These are phyloP conservation scores for Cylindricascospora bacillispora DNA, from an alignment of 1,139 yeast genomes.

Conservation along the genomic window DNA sequence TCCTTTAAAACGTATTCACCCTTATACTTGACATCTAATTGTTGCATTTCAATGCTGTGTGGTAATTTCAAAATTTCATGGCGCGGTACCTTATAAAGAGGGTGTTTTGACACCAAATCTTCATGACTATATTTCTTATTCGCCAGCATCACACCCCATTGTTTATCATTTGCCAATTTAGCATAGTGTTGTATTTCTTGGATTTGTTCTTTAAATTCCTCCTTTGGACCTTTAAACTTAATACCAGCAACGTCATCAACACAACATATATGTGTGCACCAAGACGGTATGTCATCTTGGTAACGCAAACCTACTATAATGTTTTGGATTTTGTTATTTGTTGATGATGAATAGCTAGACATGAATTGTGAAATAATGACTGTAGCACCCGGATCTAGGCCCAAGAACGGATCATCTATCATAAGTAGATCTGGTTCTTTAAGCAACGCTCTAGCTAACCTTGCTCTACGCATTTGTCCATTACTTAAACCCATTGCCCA, in stretches of 20 bases:
- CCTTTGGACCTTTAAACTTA: slow-evolving; percentile 34
- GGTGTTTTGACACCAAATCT: slow-evolving; percentile 17
- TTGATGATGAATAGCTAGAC: slow-evolving; percentile 12
- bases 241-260: slow-evolving; percentile 43
- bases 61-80: slow-evolving; percentile 17
- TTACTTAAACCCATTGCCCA: slow-evolving; percentile 86
- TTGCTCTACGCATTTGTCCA: slow-evolving; percentile 86
- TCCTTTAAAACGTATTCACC: slow-evolving; percentile 47
- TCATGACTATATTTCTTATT: slow-evolving; percentile 4
- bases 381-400: slow-evolving; percentile 71
- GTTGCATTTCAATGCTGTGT: slow-evolving; percentile 45
- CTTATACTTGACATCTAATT: slow-evolving; percentile 55
- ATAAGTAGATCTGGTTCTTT: slow-evolving; percentile 52
- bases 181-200: slow-evolving; percentile 12
- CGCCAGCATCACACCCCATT: slow-evolving; percentile 3
- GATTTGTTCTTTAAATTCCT: slow-evolving; percentile 26
- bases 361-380: slow-evolving; percentile 43
- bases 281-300: slow-evolving; percentile 63
- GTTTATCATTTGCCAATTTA: slow-evolving; percentile 5
- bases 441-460: slow-evolving; percentile 65
- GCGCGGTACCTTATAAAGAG: slow-evolving; percentile 7
- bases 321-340: slow-evolving; percentile 2
- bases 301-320: slow-evolving; percentile 59
- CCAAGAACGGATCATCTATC: slow-evolving; percentile 85
- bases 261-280: slow-evolving; percentile 64